Base-by-base conservation (phyloP, 352 stramenopile genomes). In the Globisporangium paroecandrum region DNA sequence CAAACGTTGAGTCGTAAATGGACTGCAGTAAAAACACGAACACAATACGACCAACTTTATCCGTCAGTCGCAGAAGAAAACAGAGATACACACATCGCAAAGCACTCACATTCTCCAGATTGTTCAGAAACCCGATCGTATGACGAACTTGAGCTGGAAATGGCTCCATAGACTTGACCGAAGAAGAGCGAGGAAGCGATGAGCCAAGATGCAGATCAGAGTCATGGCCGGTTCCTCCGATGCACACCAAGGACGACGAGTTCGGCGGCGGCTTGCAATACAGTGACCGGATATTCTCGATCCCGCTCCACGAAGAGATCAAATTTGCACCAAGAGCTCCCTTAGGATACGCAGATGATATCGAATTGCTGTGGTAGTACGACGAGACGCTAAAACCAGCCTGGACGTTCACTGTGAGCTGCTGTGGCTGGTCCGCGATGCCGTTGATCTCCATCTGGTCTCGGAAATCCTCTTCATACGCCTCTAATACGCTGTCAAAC, bases 271-370 rank as follows among this genome's bases (percentile, higher is more conserved):
- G 68, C 6, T 49, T 66, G 36, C 53, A 64, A 4, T 41, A 27
- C 20, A 72, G 47, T n/a, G 56, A 58, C 25, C 43, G 55, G 9
- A 72, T 41, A 27, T 70, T 69, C 57, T 72, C 68, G 36, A 72
- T 65, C 9, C 68, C 68, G 4, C 34, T 65, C 68, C 68, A 72
- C 4, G 62, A 66, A 4, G 68, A 66, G 7, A 72, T 59, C 24
- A 72, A 49, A 10, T 20, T 56, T 24, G 60, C 60, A n/a, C 24
- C 12, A 0, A 60, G 13, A 62, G 24, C 9, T 56, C 5, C 46
- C 15, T 41, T 20, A 29, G 46, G 56, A 20, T 20, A 29, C 2
- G 9, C 15, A 6, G 32, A 41, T 10, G n/a, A 25, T 13, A 49
- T 25, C 3, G 43, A 46, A 20, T 7, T n/a, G 4, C 22, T 32